Evolutionary conservation across 2,329 filamentous ascomycete genomes (phyloP).

Genomic region (Tolypocladium endophyticum): DNA sequence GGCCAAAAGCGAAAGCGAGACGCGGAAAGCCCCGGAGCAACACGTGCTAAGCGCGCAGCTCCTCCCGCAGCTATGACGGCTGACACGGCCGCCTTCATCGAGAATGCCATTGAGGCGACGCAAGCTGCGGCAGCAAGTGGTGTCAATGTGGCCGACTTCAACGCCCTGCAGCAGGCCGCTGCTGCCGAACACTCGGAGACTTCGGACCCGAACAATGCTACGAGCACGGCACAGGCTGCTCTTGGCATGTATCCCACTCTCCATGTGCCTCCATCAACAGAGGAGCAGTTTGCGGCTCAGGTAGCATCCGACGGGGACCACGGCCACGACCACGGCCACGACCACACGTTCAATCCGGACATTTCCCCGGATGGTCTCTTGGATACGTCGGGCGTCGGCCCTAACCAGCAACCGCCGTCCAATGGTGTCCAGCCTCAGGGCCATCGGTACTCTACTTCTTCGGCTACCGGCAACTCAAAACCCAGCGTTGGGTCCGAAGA

Average conservation of each 20-base stretch:
- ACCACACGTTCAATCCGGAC: constrained; percentile 17
- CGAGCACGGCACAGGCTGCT: constrained; percentile 49
- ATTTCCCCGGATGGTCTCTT: constrained; percentile 20
- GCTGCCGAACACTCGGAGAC: constrained; percentile 34
- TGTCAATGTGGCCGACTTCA: constrained; percentile 44
- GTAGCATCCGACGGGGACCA: constrained; percentile 21
- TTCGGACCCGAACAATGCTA: constrained; percentile 41
- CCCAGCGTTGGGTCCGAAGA: constrained; percentile 91
- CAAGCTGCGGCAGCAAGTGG: constrained; percentile 26
- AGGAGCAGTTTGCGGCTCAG: constrained; percentile 50
- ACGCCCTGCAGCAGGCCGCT: constrained; percentile 44
- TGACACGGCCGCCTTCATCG: constrained; percentile 42
- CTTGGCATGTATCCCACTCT: constrained; percentile 50
- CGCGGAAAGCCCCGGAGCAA: constrained; percentile 36
- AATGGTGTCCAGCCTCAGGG: constrained; percentile 27
- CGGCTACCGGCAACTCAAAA: constrained; percentile 47
- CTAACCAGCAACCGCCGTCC: constrained; percentile 17
- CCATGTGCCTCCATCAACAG: constrained; percentile 45
- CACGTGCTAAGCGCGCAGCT: constrained; percentile 39
- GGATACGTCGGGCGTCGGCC: constrained; percentile 11
- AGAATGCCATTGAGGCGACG: constrained; percentile 37
- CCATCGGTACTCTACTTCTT: constrained; percentile 23
- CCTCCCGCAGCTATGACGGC: constrained; percentile 33
- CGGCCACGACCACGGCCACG: constrained; percentile 11
- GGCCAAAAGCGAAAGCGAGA: constrained; percentile 46